Conservation (phyloP, 129 eudicot species). For the Flaveria linearis region DNA sequence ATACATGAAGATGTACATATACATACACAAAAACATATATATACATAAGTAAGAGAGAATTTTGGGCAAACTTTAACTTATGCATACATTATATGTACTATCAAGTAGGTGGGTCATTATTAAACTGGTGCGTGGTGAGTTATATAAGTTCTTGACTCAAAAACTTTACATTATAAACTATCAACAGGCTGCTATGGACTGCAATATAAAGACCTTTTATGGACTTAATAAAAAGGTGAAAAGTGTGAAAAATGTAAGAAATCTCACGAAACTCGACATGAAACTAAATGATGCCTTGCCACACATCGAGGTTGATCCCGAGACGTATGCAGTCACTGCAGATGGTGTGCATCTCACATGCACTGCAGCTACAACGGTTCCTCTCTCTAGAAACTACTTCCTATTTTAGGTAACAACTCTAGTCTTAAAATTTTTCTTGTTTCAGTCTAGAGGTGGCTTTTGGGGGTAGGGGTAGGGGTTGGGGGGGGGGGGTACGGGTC, state of each 20-base stretch:
- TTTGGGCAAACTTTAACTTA: constrained; percentile 7
- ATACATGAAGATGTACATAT: neutral
- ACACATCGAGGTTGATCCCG: constrained; percentile 78
- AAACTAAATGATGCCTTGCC: constrained; percentile 96
- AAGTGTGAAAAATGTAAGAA: constrained; percentile 76
- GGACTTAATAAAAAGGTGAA: constrained; percentile 74
- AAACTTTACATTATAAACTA: neutral
- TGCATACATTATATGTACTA: constrained; percentile 13
- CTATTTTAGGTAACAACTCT: constrained; percentile 52
- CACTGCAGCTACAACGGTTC: constrained; percentile 73
- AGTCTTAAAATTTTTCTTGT: neutral
- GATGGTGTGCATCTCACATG: constrained; percentile 76
- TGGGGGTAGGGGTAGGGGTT: too few relatives aligned
- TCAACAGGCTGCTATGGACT: constrained; percentile 71
- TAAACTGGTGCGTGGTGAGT: neutral
- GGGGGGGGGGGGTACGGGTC: neutral
- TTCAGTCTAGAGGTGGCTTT: neutral
- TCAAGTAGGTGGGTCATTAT: neutral
- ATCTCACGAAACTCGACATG: constrained; percentile 84
- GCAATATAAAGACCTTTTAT: constrained; percentile 58
- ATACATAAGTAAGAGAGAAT: neutral
- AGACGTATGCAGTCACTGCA: constrained; percentile 79
- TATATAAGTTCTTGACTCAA: neutral
- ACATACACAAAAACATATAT: neutral
- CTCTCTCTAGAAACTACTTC: constrained; percentile 82